A percentile compares a stretch with the other conserved stretches of the same genome.
These are phyloP conservation scores for Thielaviopsis euricoi DNA, from an alignment of 2,329 filamentous ascomycete species.

Conservation along the genomic window DNA sequence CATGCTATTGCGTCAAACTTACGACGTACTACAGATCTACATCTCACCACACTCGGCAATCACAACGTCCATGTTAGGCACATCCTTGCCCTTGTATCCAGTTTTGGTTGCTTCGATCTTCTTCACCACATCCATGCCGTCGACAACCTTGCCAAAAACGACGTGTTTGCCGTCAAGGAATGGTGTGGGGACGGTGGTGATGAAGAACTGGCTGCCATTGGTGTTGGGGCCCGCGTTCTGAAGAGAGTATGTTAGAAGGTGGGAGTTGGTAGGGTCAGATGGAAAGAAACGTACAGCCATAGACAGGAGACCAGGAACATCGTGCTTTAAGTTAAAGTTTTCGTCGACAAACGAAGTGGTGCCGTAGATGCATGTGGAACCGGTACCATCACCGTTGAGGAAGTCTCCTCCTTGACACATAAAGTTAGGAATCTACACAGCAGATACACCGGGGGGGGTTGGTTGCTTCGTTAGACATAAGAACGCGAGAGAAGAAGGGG, in stretches of 20 bases:
- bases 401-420: slow-evolving; percentile 98
- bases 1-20: neutral
- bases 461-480: neutral
- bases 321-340: slow-evolving; percentile 70
- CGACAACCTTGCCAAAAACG: slow-evolving; percentile 80
- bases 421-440: slow-evolving; percentile 67
- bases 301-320: slow-evolving; percentile 62
- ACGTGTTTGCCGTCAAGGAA: slow-evolving; percentile 90
- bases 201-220: slow-evolving; percentile 95
- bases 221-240: slow-evolving; percentile 83
- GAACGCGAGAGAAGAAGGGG: neutral
- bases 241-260: neutral
- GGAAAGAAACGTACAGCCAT: slow-evolving; percentile 62
- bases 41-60: slow-evolving; percentile 88
- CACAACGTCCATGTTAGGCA: slow-evolving; percentile 69
- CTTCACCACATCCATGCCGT: slow-evolving; percentile 76
- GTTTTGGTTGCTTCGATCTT: slow-evolving; percentile 90
- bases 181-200: slow-evolving; percentile 74
- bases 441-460: too few relatives aligned
- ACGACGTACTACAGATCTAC: slow-evolving; percentile 27
- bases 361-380: slow-evolving; percentile 77
- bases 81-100: slow-evolving; percentile 54
- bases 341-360: slow-evolving; percentile 75
- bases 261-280: neutral
- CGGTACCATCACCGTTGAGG: slow-evolving; percentile 80